Percentiles rank a stretch among this genome's conserved stretches.
phyloP scores from a whole-genome alignment of 2,329 filamentous ascomycete genomes.

The Pestalotiopsis sp. region DNA sequence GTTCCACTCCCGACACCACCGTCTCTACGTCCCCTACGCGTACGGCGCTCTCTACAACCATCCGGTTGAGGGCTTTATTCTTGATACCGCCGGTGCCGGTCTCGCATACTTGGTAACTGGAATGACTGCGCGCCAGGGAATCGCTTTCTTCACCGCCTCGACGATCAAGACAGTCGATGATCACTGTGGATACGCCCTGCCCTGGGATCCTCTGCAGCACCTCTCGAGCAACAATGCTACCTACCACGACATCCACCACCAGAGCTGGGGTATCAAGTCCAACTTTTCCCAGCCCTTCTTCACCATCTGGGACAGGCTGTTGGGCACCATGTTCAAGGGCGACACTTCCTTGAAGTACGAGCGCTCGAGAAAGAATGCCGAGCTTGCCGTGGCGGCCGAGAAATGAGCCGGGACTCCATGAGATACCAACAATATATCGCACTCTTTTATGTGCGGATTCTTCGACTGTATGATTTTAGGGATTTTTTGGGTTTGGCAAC shows the following conservation, averaged over 20 bases:
- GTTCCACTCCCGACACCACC: slow-evolving; percentile 94
- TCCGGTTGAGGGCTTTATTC: slow-evolving; percentile 87
- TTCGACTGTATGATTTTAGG: slow-evolving; percentile 12
- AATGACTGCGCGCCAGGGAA: slow-evolving; percentile 84
- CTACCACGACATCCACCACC: slow-evolving; percentile 98
- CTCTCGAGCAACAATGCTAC: slow-evolving; percentile 93
- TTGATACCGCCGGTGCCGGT: slow-evolving; percentile 88
- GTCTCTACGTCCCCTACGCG: slow-evolving; percentile 95
- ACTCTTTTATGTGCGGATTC: slow-evolving; percentile 11
- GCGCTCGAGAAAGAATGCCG: slow-evolving; percentile 42
- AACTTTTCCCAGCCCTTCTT: slow-evolving; percentile 93
- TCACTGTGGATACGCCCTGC: slow-evolving; percentile 94
- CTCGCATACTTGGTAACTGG: slow-evolving; percentile 79
- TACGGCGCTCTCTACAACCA: slow-evolving; percentile 98
- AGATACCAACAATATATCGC: neutral
- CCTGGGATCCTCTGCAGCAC: slow-evolving; percentile 91
- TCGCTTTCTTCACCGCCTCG: slow-evolving; percentile 85
- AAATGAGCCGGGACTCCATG: slow-evolving; percentile 24
- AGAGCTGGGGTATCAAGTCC: slow-evolving; percentile 98
- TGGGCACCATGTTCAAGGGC: slow-evolving; percentile 83
- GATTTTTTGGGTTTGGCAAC: slow-evolving; percentile 6
- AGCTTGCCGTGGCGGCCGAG: slow-evolving; percentile 49
- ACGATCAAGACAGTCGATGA: slow-evolving; percentile 98
- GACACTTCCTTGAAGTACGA: slow-evolving; percentile 49
- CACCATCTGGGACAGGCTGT: slow-evolving; percentile 86